Percentiles rank a stretch among this genome's conserved stretches.
These are phyloP conservation scores for Gossypium schwendimanii DNA, from an alignment of 441 rosid species.

Conservation along the genomic window DNA sequence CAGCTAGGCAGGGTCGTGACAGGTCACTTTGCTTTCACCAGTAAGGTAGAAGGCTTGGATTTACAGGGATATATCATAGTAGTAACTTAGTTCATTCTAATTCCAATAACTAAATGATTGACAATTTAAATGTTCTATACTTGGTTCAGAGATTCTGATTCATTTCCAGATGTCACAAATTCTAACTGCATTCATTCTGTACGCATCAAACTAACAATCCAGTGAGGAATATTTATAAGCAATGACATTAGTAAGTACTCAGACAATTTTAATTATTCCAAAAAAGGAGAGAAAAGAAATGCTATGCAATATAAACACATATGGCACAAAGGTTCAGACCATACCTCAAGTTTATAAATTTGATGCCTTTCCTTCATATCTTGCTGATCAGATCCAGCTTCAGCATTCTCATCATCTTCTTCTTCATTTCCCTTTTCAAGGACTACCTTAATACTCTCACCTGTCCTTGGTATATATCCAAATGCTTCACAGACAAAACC, in stretches of 20 bases:
- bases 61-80: neutral
- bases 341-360: constrained; percentile 83
- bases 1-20: too few species aligned
- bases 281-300: neutral
- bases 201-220: neutral
- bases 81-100: neutral
- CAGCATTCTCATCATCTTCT: constrained; percentile 48
- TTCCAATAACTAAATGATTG: neutral
- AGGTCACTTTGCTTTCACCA: neutral
- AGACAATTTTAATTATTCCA: neutral
- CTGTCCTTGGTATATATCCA: constrained; percentile 96
- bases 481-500: constrained; percentile 95
- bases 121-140: neutral
- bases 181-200: neutral
- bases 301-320: neutral
- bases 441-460: constrained; percentile 75
- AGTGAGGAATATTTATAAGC: neutral
- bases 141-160: neutral
- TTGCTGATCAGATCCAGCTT: constrained; percentile 61
- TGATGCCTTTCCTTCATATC: constrained; percentile 63
- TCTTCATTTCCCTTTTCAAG: constrained; percentile 77
- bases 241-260: neutral
- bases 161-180: neutral
- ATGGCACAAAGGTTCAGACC: constrained; percentile 5
- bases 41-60: neutral